phyloP scores from a whole-genome alignment of 2,329 filamentous ascomycete species.

The Didymosphaeria variabile region DNA sequence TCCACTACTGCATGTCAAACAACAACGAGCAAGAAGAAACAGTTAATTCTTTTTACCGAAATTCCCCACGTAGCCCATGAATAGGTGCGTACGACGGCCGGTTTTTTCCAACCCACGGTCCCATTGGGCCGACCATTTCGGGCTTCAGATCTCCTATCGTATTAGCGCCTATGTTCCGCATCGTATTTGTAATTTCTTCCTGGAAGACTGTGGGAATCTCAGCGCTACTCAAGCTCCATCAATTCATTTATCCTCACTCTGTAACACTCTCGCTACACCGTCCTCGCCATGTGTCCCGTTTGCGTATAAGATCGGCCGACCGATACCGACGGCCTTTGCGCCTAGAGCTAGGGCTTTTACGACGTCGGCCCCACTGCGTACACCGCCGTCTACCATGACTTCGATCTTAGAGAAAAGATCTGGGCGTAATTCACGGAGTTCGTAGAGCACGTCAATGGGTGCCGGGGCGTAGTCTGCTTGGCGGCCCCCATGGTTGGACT shows the following conservation, averaged over 20 bases:
- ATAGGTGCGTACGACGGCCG: constrained; percentile 5
- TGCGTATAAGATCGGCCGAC: constrained; percentile 66
- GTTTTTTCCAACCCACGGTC: constrained; percentile 12
- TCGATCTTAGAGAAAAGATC: constrained; percentile 68
- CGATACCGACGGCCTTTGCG: constrained; percentile 69
- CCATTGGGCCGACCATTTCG: constrained; percentile 11
- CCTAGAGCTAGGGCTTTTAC: constrained; percentile 73
- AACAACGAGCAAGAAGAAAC: neutral
- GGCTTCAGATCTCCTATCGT: constrained; percentile 10
- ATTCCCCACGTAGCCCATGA: neutral
- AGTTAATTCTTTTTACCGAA: neutral
- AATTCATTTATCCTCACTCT: neutral
- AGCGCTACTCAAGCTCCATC: neutral
- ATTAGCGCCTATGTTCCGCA: constrained; percentile 10
- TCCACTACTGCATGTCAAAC: neutral
- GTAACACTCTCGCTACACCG: neutral
- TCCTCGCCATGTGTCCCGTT: neutral
- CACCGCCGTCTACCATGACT: constrained; percentile 71
- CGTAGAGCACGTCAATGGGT: constrained; percentile 65
- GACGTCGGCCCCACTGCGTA: constrained; percentile 71
- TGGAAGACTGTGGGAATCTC: neutral
- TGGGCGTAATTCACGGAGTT: constrained; percentile 69
- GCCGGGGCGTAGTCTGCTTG: constrained; percentile 56
- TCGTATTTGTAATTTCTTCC: constrained; percentile 13
- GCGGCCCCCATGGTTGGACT: neutral